Evolutionary conservation across 2,329 filamentous ascomycete genomes (phyloP).

Genomic region (Cercospora sp.): DNA sequence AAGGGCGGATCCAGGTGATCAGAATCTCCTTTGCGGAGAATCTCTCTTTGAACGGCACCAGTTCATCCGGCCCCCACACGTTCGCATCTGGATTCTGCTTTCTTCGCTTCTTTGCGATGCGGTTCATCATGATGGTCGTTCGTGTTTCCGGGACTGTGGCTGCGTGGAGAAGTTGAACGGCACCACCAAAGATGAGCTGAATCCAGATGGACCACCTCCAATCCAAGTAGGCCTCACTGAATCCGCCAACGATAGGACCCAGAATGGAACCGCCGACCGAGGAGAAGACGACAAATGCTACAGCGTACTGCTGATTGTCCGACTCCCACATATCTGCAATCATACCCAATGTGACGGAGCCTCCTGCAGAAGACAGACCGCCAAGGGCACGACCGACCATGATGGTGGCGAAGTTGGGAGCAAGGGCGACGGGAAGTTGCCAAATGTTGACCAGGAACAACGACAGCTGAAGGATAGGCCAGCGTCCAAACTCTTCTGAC

Average conservation of each 20-base stretch:
- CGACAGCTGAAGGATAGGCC: slow-evolving; percentile 53
- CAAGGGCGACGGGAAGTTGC: slow-evolving; percentile 52
- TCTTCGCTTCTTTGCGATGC: slow-evolving; percentile 72
- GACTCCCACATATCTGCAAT: slow-evolving; percentile 65
- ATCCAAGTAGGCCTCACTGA: slow-evolving; percentile 46
- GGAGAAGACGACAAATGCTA: slow-evolving; percentile 58
- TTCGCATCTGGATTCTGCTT: slow-evolving; percentile 56
- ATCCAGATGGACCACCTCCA: slow-evolving; percentile 87
- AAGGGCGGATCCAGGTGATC: slow-evolving; percentile 64
- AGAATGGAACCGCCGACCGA: slow-evolving; percentile 42
- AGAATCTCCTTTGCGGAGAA: slow-evolving; percentile 48
- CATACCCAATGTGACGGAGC: slow-evolving; percentile 66
- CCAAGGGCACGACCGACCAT: slow-evolving; percentile 52
- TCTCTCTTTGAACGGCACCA: slow-evolving; percentile 50
- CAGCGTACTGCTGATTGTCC: slow-evolving; percentile 61
- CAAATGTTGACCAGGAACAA: slow-evolving; percentile 57
- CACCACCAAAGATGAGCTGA: slow-evolving; percentile 73
- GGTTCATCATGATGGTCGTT: slow-evolving; percentile 75
- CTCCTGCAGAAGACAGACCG: slow-evolving; percentile 63
- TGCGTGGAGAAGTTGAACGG: slow-evolving; percentile 61
- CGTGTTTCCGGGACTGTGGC: slow-evolving; percentile 77
- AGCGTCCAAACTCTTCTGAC: slow-evolving; percentile 56
- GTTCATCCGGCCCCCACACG: slow-evolving; percentile 74
- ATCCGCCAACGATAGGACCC: slow-evolving; percentile 42
- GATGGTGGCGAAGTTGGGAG: slow-evolving; percentile 48